These are phyloP conservation scores for Domatiomyces globalis DNA, from an alignment of 2,329 filamentous ascomycete genomes.

Conservation along the genomic window DNA sequence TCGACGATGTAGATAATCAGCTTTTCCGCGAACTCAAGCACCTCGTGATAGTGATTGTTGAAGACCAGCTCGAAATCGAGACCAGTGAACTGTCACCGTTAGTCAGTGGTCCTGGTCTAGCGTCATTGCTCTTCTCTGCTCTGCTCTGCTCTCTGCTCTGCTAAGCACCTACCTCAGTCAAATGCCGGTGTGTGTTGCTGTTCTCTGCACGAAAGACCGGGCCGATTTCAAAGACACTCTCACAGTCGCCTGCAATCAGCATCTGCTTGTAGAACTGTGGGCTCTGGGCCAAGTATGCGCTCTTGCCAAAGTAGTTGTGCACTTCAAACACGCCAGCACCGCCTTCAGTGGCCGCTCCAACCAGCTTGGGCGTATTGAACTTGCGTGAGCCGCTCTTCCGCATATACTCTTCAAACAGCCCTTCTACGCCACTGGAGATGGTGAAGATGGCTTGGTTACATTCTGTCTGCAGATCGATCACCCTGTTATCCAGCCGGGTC, in stretches of 20 bases:
- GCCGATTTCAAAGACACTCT: conserved; percentile 50
- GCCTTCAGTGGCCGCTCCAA: conserved; percentile 81
- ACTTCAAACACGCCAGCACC: conserved; percentile 84
- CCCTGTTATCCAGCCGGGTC: conserved; percentile 79
- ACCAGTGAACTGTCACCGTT: conserved; percentile 31
- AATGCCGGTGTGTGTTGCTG: conserved; percentile 51
- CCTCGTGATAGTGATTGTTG: conserved; percentile 37
- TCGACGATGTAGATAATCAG: conserved; percentile 36
- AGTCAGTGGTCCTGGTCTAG: conserved; percentile 6
- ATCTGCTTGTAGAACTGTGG: conserved; percentile 57
- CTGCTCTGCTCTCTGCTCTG: no score
- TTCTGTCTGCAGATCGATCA: conserved; percentile 80
- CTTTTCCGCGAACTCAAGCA: conserved; percentile 35
- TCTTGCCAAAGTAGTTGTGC: conserved; percentile 66
- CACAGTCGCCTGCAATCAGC: conserved; percentile 50
- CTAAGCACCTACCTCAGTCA: conserved; percentile 40
- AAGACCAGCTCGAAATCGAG: conserved; percentile 41
- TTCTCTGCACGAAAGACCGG: conserved; percentile 55
- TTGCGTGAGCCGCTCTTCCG: conserved; percentile 59
- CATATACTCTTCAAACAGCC: conserved; percentile 68
- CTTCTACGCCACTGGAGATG: conserved; percentile 50
- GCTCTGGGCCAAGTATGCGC: conserved; percentile 54
- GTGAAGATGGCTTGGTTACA: conserved; percentile 80
- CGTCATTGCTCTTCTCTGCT: no score
- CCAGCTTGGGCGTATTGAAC: conserved; percentile 80